phyloP scores from a whole-genome alignment of 2,329 filamentous ascomycete genomes.

The Penicillium sp. region DNA sequence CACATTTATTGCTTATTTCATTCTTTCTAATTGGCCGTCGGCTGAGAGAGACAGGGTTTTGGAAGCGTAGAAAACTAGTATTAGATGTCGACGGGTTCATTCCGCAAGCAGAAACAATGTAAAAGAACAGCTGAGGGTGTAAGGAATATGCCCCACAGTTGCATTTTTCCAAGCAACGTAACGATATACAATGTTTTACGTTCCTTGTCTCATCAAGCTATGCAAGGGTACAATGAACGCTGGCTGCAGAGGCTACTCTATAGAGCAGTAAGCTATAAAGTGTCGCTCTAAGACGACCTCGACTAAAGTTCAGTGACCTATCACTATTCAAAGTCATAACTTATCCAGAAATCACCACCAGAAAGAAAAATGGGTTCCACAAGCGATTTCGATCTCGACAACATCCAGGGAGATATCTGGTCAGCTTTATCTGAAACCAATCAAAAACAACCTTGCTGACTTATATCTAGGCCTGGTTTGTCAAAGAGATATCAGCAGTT shows the following conservation, averaged over 20 bases:
- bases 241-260: background rate
- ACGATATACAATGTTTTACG: no score
- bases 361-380: background rate
- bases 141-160: background rate
- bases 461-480: background rate
- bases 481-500: background rate
- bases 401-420: constrained; percentile 2
- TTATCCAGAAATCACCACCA: background rate
- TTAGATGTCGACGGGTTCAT: background rate
- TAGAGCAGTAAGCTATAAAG: background rate
- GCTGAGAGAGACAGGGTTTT: background rate
- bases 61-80: background rate
- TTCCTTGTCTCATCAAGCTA: no score
- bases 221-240: background rate
- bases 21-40: background rate
- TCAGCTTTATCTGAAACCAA: background rate
- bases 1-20: background rate
- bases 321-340: no score
- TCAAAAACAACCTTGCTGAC: background rate
- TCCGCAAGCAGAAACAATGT: background rate
- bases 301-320: no score
- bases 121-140: background rate
- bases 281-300: background rate
- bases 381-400: background rate
- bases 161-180: background rate